phyloP scores from a whole-genome alignment of 2,329 filamentous ascomycete species.

The Gnomoniopsis sp. region DNA sequence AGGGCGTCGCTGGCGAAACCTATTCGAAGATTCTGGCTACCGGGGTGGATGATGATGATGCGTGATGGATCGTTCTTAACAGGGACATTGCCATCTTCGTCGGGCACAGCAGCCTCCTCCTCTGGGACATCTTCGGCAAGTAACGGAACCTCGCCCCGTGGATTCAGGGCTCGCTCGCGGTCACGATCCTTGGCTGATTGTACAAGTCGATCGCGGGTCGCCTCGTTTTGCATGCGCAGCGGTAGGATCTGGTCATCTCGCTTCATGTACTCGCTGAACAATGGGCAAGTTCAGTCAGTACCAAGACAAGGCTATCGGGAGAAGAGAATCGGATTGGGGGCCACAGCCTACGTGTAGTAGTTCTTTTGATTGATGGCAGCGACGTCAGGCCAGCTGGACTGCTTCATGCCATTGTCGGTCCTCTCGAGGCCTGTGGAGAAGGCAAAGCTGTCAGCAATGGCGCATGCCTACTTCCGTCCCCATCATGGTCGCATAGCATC shows the following conservation, averaged over 20 bases:
- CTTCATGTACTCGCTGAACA: constrained; percentile 86
- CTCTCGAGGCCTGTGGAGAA: constrained; percentile 72
- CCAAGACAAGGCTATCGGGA: neutral
- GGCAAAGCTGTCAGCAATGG: constrained; percentile 11
- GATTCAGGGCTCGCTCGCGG: constrained; percentile 78
- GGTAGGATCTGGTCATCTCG: constrained; percentile 94
- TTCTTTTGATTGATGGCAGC: constrained; percentile 98
- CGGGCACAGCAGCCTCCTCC: constrained; percentile 44
- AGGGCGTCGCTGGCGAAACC: constrained; percentile 94
- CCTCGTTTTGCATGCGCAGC: constrained; percentile 82
- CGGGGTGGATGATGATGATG: constrained; percentile 91
- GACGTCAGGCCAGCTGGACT: constrained; percentile 90
- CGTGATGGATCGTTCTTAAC: constrained; percentile 72
- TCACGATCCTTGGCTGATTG: constrained; percentile 72
- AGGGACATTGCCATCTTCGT: constrained; percentile 38
- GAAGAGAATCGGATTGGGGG: neutral
- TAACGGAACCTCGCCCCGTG: constrained; percentile 63
- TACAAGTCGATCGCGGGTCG: constrained; percentile 76
- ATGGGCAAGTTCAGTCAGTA: constrained; percentile 21
- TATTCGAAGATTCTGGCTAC: constrained; percentile 92
- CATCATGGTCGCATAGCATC: neutral
- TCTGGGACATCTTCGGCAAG: constrained; percentile 56
- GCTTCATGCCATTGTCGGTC: constrained; percentile 97
- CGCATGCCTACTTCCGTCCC: neutral
- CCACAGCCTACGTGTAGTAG: constrained; percentile 77